Percentiles rank a stretch among this genome's conserved stretches.
phyloP scores from a whole-genome alignment of 75 land plant genomes.

The Selaginella moellendorffii region DNA sequence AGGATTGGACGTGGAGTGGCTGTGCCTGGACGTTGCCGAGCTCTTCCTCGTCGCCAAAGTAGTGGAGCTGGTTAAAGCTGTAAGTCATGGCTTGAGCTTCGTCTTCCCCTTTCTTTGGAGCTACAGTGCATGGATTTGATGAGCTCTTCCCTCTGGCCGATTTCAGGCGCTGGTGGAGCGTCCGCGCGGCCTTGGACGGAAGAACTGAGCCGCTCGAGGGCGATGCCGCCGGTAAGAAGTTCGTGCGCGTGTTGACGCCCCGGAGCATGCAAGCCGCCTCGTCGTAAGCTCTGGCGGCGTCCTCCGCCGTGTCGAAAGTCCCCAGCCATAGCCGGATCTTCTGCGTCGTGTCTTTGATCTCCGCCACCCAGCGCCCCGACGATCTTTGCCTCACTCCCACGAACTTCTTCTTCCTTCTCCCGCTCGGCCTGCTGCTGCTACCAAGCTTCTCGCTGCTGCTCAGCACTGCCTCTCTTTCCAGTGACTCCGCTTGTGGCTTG shows the following conservation, averaged over 20 bases:
- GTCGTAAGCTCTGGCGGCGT: conserved; percentile 7
- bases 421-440: background rate
- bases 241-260: background rate
- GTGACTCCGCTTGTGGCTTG: background rate
- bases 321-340: conserved; percentile 35
- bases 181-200: background rate
- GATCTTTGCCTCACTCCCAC: conserved; percentile 38
- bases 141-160: background rate
- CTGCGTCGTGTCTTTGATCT: conserved; percentile 34
- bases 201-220: background rate
- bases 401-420: conserved; percentile 11
- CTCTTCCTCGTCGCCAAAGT: no score
- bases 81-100: no score
- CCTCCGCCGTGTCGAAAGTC: conserved; percentile 20
- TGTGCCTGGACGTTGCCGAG: no score
- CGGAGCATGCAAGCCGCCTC: conserved; percentile 6
- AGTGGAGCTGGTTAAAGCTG: no score
- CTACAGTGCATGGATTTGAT: background rate
- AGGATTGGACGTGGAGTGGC: background rate
- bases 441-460: background rate
- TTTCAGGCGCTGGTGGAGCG: background rate
- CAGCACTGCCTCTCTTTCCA: background rate
- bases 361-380: conserved; percentile 62
- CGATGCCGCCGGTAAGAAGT: background rate
- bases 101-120: no score